Evolutionary conservation across 2,329 filamentous ascomycete species (phyloP).

Genomic region (Colletotrichum spinosum): DNA sequence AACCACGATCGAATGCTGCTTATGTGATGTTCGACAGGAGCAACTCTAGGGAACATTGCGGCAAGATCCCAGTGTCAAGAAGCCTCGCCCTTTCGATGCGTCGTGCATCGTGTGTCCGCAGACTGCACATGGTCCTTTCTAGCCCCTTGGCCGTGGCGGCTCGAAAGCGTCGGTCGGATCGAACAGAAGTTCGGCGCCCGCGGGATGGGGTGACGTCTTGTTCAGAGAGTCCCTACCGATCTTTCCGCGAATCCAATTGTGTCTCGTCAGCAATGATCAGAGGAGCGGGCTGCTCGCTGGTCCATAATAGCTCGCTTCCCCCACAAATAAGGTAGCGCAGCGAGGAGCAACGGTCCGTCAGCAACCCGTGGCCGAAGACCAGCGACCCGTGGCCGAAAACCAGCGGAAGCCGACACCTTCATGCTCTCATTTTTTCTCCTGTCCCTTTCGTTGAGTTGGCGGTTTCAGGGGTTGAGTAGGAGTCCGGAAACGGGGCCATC

Average conservation of each 20-base stretch:
- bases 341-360: neutral
- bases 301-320: slow-evolving; percentile 9
- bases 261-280: neutral
- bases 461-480: slow-evolving; percentile 30
- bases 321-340: slow-evolving; percentile 1
- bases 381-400: slow-evolving; percentile 21
- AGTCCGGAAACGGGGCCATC: slow-evolving; percentile 29
- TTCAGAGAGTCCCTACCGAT: neutral
- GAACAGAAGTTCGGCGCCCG: slow-evolving; percentile 25
- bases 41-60: too few relatives aligned
- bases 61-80: too few relatives aligned
- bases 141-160: neutral
- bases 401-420: slow-evolving; percentile 8
- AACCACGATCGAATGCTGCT: too few relatives aligned
- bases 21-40: too few relatives aligned
- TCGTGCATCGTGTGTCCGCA: too few relatives aligned
- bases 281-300: slow-evolving; percentile 21
- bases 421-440: too few relatives aligned
- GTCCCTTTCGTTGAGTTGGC: neutral
- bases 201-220: slow-evolving; percentile 6
- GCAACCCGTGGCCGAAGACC: slow-evolving; percentile 4
- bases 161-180: slow-evolving; percentile 12
- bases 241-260: too few relatives aligned
- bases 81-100: too few relatives aligned
- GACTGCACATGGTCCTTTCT: too few relatives aligned